These are phyloP conservation scores for Diaporthe sp. DNA, from an alignment of 2,329 filamentous ascomycete species.

Conservation along the genomic window DNA sequence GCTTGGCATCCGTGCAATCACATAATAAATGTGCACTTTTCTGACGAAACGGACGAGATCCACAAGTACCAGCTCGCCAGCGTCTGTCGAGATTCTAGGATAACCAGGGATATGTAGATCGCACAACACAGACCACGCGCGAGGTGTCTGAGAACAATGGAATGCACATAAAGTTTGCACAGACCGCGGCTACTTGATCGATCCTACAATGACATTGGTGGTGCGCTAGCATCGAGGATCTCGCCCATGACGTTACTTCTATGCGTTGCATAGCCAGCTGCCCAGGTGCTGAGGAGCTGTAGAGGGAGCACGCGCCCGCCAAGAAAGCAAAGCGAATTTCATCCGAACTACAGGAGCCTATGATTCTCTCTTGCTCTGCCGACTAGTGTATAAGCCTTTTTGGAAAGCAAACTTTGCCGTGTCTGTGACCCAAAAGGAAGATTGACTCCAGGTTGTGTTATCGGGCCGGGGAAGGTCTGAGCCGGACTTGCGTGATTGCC, in stretches of 20 bases:
- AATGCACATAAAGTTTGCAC: conserved; percentile 13
- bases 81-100: not conserved
- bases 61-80: not conserved
- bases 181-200: conserved; percentile 6
- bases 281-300: not conserved
- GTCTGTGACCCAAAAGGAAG: not conserved
- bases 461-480: not conserved
- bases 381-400: not conserved
- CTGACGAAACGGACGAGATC: conserved; percentile 9
- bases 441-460: not conserved
- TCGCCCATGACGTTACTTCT: not conserved
- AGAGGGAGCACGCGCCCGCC: not conserved
- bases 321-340: not conserved
- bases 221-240: not conserved
- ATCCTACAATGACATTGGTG: conserved; percentile 7
- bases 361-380: not conserved
- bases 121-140: conserved; percentile 10
- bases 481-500: too few species aligned
- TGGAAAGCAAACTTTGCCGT: not conserved
- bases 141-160: not conserved
- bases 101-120: not conserved
- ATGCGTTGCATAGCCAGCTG: not conserved
- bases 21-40: not conserved
- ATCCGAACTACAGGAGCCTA: conserved; percentile 4
- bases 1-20: not conserved